Base-by-base conservation (phyloP, 306 rosid species). In the Canavalia gladiata region DNA sequence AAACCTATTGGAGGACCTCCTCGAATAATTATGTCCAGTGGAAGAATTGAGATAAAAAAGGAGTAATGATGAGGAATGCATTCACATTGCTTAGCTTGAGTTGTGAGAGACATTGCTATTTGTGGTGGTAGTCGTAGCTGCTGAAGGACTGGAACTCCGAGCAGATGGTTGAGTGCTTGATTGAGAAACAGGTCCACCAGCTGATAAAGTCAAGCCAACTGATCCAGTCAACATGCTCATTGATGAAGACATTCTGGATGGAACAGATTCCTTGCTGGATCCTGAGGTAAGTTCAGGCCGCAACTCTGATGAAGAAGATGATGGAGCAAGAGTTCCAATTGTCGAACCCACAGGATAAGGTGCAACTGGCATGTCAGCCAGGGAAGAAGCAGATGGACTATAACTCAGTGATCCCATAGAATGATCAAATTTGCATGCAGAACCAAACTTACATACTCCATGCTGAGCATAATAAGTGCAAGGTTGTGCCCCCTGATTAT, bases 371-470 rank as follows among this genome's bases (percentile, higher is more conserved):
- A 94, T 85, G 74, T 88, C 96, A 37, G 92, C 79, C 56, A 92
- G 90, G 70, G 99, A 93, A 60, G 94, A 90, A 28, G 97, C 90
- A 51, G 97, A 91, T 83, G 97, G 94, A 83, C 97, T 93, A 75
- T 92, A 90, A 88, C 90, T 90, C 65, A 92, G 57, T 68, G 94
- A 72, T 84, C 82, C 92, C 81, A 89, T 57, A 31, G 97, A 85
- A 84, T 96, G 99, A 83, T 94, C 97, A 29, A 90, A 96, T 88
- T 78, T 96, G 91, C 99, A 96, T 18, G 94, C 90, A 33, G 88
- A 52, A 58, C 99, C 99, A 43, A 92, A 96, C 87, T 92, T 96
- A 73, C 99, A 96, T 68, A 80, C 91, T 75, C 99, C 99, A 35
- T 86, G 91, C 81, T 93, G 98, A 34, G 88, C 83, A 87, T 87